Base-by-base conservation (phyloP, 768 basidiomycete species). In the Cystofilobasidium macerans region DNA sequence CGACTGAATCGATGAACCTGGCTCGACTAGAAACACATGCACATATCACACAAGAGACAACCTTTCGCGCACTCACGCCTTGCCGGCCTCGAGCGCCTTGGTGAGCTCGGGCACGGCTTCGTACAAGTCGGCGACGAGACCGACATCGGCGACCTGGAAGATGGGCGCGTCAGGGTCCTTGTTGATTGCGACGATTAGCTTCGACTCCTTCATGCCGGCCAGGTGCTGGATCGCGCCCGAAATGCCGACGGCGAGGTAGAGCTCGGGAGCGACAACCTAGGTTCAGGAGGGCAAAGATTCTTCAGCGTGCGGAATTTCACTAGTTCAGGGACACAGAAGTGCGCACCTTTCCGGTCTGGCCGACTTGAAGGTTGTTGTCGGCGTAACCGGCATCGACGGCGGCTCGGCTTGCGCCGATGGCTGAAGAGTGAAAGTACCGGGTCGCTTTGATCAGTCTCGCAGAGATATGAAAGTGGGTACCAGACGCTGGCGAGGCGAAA, bases 101-200 rank as follows among this genome's bases (percentile, higher is more conserved):
- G 87, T 83, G 61, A 99, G 77, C 77, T 95, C 85, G 0, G 95
- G 95, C 3, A 97, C 92, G 45, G 80, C 89, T 35, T 93, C 86
- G 72, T 86, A 99, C 54, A 98, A 79, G 75, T 99, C 95, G 42
- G 85, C 94, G 5, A 95, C 91, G 20, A 99, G 83, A 0, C 94
- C 94, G 18, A 86, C 83, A 76, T 99, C 95, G 22, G 95, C 95
- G 3, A 99, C 88, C 66, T 67, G 61, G 84, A 97, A 97, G 73
- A 99, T 99, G 0, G 95, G 95, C 12, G 95, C 95, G 72, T 99
- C 95, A 47, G 90, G 82, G 74, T 97, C 94, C 89, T 99, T 99
- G 80, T 99, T 99, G 69, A 99, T 82, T 5, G 95, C 95, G 36
- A 95, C 94, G 69, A 99, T 99, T 69, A 97, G 80, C 79, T 98